A percentile compares a stretch with the other conserved stretches of the same genome.
These are phyloP conservation scores for Amoeboaphelidium protococcarum DNA, from an alignment of 371 early-diverging fungal genomes.

Conservation along the genomic window DNA sequence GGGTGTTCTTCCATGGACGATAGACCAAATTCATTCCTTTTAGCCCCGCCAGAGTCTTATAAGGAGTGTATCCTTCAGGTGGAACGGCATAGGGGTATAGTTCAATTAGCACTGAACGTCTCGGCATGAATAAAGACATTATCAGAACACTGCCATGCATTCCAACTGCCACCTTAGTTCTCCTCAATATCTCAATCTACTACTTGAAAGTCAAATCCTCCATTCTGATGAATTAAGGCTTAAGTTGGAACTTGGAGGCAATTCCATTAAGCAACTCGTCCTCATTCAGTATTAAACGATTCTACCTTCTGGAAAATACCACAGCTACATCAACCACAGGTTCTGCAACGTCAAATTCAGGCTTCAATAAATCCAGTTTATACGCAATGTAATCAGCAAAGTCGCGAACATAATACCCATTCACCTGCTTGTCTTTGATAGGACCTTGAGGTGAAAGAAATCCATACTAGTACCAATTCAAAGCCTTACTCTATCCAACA, in stretches of 20 bases:
- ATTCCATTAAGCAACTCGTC: slow-evolving; percentile 9
- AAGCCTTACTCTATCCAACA: slow-evolving; percentile 13
- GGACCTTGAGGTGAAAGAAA: slow-evolving; percentile 20
- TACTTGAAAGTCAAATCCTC: slow-evolving; percentile 19
- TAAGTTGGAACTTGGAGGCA: not conserved
- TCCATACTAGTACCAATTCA: slow-evolving; percentile 27
- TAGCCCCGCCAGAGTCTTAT: slow-evolving; percentile 15
- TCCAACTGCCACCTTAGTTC: slow-evolving; percentile 16
- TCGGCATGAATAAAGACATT: slow-evolving; percentile 19
- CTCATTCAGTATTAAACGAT: slow-evolving; percentile 21
- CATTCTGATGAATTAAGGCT: slow-evolving; percentile 12
- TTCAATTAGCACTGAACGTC: slow-evolving; percentile 18
- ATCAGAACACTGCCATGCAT: slow-evolving; percentile 22
- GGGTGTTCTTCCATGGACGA: slow-evolving; percentile 14
- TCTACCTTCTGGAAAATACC: slow-evolving; percentile 12
- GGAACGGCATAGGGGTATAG: slow-evolving; percentile 21
- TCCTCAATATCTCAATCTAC: slow-evolving; percentile 13
- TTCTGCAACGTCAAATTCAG: not conserved
- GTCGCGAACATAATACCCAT: slow-evolving; percentile 16
- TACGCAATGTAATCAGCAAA: slow-evolving; percentile 12
- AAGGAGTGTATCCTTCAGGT: slow-evolving; percentile 19
- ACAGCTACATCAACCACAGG: slow-evolving; percentile 7
- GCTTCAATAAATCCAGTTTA: not conserved
- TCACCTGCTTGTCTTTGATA: slow-evolving; percentile 10
- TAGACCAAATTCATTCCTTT: slow-evolving; percentile 18